A percentile compares a stretch with the other conserved stretches of the same genome.
phyloP scores from a whole-genome alignment of 78 protist species.

The Planoprotostelium fungivorum region DNA sequence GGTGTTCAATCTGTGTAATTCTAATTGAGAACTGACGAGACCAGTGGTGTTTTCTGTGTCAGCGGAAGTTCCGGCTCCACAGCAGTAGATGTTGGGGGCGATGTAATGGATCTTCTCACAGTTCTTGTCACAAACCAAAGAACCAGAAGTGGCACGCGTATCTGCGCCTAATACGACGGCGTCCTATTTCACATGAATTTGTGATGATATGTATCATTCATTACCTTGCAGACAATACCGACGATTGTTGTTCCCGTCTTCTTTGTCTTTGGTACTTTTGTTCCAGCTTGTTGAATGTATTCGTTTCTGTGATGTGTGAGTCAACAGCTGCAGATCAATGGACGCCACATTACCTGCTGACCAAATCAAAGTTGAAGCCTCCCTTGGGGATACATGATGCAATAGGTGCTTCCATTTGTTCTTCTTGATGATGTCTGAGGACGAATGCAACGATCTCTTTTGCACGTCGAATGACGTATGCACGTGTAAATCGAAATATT shows the following conservation, averaged over 20 bases:
- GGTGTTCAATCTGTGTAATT: constrained; percentile 62
- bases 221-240: constrained; percentile 86
- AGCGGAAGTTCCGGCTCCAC: constrained; percentile 99
- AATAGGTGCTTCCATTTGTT: background rate
- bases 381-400: constrained; percentile 14
- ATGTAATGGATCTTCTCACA: constrained; percentile 98
- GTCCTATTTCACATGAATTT: constrained; percentile 15
- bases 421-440: background rate
- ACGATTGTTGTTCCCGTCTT: constrained; percentile 99
- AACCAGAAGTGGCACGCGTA: constrained; percentile 96
- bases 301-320: constrained; percentile 38
- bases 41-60: constrained; percentile 88
- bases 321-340: background rate
- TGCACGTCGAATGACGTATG: background rate
- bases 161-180: constrained; percentile 99
- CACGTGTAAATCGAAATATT: background rate
- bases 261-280: constrained; percentile 59
- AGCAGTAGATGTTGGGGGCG: constrained; percentile 96
- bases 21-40: constrained; percentile 43
- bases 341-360: constrained; percentile 24
- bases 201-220: background rate
- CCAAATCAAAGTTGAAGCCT: constrained; percentile 52
- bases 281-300: constrained; percentile 43
- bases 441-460: background rate
- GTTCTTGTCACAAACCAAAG: constrained; percentile 98